Evolutionary conservation across 2,329 filamentous ascomycete genomes (phyloP).

Genomic region (Trichothecium roseum): DNA sequence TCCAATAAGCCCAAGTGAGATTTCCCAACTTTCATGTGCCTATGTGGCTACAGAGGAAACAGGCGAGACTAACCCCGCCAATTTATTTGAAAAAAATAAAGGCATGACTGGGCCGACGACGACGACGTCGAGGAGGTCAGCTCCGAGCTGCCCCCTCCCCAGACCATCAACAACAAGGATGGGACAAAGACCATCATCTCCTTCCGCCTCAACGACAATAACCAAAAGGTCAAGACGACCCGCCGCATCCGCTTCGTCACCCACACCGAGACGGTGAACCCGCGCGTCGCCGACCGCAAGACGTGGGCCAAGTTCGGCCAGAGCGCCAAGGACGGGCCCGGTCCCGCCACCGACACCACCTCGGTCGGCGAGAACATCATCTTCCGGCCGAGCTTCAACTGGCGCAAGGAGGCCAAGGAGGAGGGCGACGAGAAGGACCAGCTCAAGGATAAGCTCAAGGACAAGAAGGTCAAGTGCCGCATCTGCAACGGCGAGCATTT

Average conservation of each 20-base stretch:
- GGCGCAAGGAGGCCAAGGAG: constrained; percentile 81
- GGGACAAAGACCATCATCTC: constrained; percentile 93
- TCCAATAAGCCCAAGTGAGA: constrained; percentile 30
- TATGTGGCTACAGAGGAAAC: not conserved
- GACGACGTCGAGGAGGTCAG: constrained; percentile 73
- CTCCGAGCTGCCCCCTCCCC: constrained; percentile 66
- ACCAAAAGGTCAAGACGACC: constrained; percentile 94
- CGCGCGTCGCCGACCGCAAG: constrained; percentile 89
- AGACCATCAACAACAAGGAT: constrained; percentile 94
- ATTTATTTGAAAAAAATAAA: too few species aligned
- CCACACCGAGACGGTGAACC: constrained; percentile 90
- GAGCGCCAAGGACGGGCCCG: constrained; percentile 73
- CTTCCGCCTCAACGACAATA: constrained; percentile 82
- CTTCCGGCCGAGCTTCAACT: constrained; percentile 87
- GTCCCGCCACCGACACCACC: constrained; percentile 82
- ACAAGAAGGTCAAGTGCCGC: constrained; percentile 99
- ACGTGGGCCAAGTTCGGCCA: constrained; percentile 87
- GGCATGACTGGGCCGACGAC: constrained; percentile 88
- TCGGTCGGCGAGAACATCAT: constrained; percentile 96
- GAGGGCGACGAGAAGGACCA: constrained; percentile 66
- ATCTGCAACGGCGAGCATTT: constrained; percentile 99
- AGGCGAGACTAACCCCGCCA: constrained; percentile 24
- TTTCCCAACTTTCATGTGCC: not conserved
- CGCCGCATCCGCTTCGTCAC: constrained; percentile 89
- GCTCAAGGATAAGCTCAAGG: constrained; percentile 78